A percentile compares a stretch with the other conserved stretches of the same genome.
These are phyloP conservation scores for Solanum rostratum DNA, from an alignment of 257 asterid genomes.

Conservation along the genomic window DNA sequence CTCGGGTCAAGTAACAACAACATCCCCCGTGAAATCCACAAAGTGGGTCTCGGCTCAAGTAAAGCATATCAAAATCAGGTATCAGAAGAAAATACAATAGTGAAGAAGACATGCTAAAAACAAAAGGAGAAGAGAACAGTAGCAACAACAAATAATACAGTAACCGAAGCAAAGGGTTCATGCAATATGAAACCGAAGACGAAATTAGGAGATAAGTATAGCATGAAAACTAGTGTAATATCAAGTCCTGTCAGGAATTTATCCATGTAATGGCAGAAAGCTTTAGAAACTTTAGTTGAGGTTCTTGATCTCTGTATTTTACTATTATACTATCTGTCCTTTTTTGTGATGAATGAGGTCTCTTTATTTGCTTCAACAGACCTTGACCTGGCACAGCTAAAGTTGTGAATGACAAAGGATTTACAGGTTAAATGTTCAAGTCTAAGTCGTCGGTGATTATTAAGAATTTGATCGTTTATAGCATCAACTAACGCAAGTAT, in stretches of 20 bases:
- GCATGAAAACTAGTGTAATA: neutral
- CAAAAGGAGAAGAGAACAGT: neutral
- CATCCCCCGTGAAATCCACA: too few relatives aligned
- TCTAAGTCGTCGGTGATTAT: neutral
- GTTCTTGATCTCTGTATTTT: neutral
- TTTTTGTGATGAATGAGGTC: neutral
- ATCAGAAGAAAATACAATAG: neutral
- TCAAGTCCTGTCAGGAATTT: neutral
- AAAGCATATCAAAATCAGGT: neutral
- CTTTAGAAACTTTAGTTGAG: neutral
- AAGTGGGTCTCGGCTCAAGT: neutral
- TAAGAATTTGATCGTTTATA: neutral
- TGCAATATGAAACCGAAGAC: neutral
- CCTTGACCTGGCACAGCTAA: neutral
- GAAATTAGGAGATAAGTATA: neutral
- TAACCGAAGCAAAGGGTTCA: neutral
- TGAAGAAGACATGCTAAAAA: neutral
- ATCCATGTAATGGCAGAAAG: neutral
- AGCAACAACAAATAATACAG: neutral
- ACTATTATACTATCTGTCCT: neutral
- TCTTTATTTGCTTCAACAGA: neutral
- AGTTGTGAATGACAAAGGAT: neutral
- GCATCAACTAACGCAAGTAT: neutral
- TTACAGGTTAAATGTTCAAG: neutral
- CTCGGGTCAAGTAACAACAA: too few relatives aligned